Conservation (phyloP, 2,329 filamentous ascomycete genomes). For the Esteya vermicola region DNA sequence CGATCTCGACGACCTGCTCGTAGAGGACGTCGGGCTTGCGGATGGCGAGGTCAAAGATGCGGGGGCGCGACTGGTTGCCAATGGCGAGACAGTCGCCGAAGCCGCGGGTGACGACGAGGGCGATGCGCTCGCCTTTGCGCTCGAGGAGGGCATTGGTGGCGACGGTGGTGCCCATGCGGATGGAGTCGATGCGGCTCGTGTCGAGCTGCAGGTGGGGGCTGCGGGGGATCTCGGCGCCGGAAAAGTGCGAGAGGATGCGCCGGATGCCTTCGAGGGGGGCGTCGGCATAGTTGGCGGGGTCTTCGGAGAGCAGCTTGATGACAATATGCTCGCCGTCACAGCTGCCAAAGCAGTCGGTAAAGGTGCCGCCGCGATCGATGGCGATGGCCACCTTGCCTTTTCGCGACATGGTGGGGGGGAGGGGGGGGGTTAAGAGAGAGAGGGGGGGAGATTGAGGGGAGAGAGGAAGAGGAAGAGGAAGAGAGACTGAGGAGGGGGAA, state of each 20-base stretch:
- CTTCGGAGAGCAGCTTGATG: constrained; percentile 55
- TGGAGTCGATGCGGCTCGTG: constrained; percentile 16
- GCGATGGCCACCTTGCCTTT: constrained; percentile 54
- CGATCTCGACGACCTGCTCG: constrained; percentile 70
- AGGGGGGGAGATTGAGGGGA: background rate
- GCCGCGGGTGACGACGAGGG: constrained; percentile 72
- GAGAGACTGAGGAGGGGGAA: background rate
- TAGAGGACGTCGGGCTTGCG: constrained; percentile 77
- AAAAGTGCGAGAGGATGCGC: constrained; percentile 25
- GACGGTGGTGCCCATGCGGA: constrained; percentile 85
- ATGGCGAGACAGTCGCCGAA: constrained; percentile 82
- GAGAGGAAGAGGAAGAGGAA: background rate
- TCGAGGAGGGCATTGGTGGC: constrained; percentile 86
- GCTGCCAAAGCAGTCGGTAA: constrained; percentile 76
- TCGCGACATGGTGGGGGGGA: constrained; percentile 79
- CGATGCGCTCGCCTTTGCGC: constrained; percentile 78
- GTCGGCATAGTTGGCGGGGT: constrained; percentile 53
- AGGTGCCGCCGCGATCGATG: constrained; percentile 60
- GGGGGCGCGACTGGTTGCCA: constrained; percentile 77
- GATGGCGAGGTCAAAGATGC: constrained; percentile 83
- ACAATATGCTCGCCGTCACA: constrained; percentile 45
- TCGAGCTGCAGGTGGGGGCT: constrained; percentile 47
- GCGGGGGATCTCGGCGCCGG: constrained; percentile 41
- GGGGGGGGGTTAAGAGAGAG: too few species aligned
- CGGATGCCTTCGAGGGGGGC: constrained; percentile 53